Evolutionary conservation across 2,329 filamentous ascomycete genomes (phyloP), one percentile per base, ranked within the genome.

Genomic region (Mollisiaceae sp.): DNA sequence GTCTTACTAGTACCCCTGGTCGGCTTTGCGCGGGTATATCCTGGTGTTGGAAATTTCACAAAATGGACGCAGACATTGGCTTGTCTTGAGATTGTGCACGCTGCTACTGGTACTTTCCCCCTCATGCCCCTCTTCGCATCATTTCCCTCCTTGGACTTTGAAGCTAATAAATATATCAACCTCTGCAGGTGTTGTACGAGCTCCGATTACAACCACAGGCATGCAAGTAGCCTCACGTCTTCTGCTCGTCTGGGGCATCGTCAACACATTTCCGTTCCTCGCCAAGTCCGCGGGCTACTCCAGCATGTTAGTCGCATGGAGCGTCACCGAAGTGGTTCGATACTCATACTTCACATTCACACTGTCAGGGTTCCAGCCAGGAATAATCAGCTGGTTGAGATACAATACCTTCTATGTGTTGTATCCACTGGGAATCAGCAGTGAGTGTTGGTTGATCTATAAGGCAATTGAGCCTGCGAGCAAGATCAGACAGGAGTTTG

Each of bases 401-500:
- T 94, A 97, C 80, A 97, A 96, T 78, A 93, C 92, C 8, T 99
- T 99, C 80, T 93, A 92, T 74, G 81, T 97, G 43, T 86, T 99
- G 24, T 99, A 99, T 79, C 95, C 95, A 0, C 77, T 98, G 66
- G 95, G 95, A 50, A 97, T 98, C 75, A 83, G 86, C 47, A 95
- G 91, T 80, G 95, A 99, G 84, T 92, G 91, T 74, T 87, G 85
- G 79, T 84, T 97, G 74, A 89, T 98, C 60, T 92, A 88, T 76
- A 82, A 84, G 64, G 89, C 92, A 1, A 85, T 90, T 58, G 83
- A 79, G 14, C 89, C 91, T 1, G 87, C 87, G 58, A 80, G 73
- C 69, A 77, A 80, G 70, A 81, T 78, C 70, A 81, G 79, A 74
- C 81, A 76, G 68, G 79, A 78, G 74, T 87, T 83, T 73, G 85